phyloP scores from a whole-genome alignment of 352 stramenopile species.

The Phytophthora pini region DNA sequence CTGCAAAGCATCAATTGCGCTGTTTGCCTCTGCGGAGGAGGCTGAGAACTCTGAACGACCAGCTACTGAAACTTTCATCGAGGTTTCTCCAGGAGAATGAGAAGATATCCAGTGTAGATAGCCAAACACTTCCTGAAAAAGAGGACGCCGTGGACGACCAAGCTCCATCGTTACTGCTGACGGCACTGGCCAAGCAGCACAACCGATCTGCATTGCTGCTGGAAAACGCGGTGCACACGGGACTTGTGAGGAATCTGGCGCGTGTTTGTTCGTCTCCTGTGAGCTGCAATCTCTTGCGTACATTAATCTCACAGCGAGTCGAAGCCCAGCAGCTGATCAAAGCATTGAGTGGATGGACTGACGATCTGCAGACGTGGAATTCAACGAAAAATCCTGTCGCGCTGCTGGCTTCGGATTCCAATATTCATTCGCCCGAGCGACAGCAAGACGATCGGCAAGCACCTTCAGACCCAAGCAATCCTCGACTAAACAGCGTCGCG shows the following conservation, averaged over 20 bases:
- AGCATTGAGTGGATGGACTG: constrained; percentile 26
- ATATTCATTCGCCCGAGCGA: not conserved
- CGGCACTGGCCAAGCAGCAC: constrained; percentile 57
- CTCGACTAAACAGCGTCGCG: constrained; percentile 19
- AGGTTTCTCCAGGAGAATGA: constrained; percentile 2
- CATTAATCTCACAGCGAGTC: constrained; percentile 9
- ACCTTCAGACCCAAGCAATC: constrained; percentile 4
- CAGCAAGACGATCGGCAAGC: constrained; percentile 1
- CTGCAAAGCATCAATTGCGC: constrained; percentile 31
- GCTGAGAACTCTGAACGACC: constrained; percentile 58
- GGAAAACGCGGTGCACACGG: constrained; percentile 39
- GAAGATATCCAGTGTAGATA: not conserved
- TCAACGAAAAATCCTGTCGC: constrained; percentile 13
- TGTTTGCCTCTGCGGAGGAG: constrained; percentile 48
- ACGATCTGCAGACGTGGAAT: constrained; percentile 32
- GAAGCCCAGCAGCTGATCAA: constrained; percentile 18
- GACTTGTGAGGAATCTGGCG: constrained; percentile 29
- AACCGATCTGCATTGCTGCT: constrained; percentile 43
- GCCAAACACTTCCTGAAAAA: not conserved
- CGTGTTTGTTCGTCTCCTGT: constrained; percentile 12
- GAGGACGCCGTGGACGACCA: constrained; percentile 10
- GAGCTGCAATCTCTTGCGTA: constrained; percentile 12
- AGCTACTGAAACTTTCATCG: constrained; percentile 28
- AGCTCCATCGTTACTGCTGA: constrained; percentile 64
- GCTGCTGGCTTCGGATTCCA: constrained; percentile 1